These are phyloP conservation scores for Fraxinus cuspidata DNA, from an alignment of 257 asterid genomes.

Conservation along the genomic window DNA sequence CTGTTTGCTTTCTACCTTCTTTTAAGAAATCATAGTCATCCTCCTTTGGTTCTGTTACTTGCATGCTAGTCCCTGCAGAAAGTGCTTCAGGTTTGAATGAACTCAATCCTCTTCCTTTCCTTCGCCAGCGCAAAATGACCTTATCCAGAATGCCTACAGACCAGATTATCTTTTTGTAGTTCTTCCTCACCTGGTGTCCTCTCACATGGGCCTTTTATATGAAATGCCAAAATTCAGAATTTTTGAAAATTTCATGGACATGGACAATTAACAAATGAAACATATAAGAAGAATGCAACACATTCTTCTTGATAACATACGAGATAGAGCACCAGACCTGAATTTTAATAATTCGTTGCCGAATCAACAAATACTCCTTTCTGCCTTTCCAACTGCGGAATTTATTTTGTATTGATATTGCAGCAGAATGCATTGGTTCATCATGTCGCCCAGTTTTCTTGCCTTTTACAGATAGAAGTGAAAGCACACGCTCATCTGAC, in stretches of 20 bases:
- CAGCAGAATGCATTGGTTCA: constrained; percentile 78
- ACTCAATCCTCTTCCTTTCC: constrained; percentile 89
- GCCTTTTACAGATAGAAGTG: constrained; percentile 59
- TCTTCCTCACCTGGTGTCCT: constrained; percentile 96
- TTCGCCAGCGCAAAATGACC: constrained; percentile 79
- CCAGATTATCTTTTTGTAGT: constrained; percentile 79
- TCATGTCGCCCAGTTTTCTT: constrained; percentile 58
- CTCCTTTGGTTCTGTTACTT: constrained; percentile 46
- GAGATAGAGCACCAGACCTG: constrained; percentile 52
- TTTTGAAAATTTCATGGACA: constrained; percentile 9
- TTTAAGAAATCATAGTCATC: constrained; percentile 84
- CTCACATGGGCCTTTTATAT: constrained; percentile 84
- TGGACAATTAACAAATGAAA: constrained; percentile 7
- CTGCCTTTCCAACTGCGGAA: constrained; percentile 96
- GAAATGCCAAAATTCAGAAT: constrained; percentile 35
- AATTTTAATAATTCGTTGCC: constrained; percentile 77
- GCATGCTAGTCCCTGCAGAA: constrained; percentile 45
- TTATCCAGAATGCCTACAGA: constrained; percentile 88
- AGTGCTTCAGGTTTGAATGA: constrained; percentile 67
- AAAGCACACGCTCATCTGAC: constrained; percentile 68
- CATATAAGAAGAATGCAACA: not conserved
- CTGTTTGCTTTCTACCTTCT: constrained; percentile 89
- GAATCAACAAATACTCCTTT: constrained; percentile 64
- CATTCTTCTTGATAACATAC: constrained; percentile 7
- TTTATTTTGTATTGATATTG: constrained; percentile 77